Base-by-base conservation (phyloP, 257 asterid species). In the Ilex aquifolium region DNA sequence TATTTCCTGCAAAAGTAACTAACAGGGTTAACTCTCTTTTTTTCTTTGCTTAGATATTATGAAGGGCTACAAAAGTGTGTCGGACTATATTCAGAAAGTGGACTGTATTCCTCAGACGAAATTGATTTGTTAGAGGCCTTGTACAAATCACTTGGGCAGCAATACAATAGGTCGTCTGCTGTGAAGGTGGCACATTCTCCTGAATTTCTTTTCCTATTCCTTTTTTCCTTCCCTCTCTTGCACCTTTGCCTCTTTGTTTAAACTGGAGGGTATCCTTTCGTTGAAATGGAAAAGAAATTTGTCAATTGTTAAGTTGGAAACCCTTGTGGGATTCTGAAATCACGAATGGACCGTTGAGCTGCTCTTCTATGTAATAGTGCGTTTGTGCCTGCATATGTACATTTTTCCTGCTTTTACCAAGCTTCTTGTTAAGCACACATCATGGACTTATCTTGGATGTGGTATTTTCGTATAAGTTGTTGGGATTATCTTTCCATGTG, bases 51-150 rank as follows among this genome's bases (percentile, higher is more conserved):
- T 71, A 91, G 99, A 88, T 90, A 93, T 68, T 90, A 90, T 74
- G 96, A 93, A 75, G 99, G 97, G 68, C 70, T 93, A 59, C 99
- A 93, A 73, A 90, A 81, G 79, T 93, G 96, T 69, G 63, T 79
- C 82, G 86, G 90, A 57, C 88, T 93, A 64, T 68, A 71, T 74
- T 73, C 83, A 42, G 79, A 77, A 62, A 79, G 77, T 56, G 87
- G 85, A 32, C 83, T 76, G 55, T 87, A 93, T 81, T 79, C 95
- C 44, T 72, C 84, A 55, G 91, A 84, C 69, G 86, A 82, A 59
- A 74, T 84, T 71, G 81, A 74, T 72, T 86, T 70, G 61, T 73
- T 93, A 60, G 99, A 84, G 77, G 79, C 85, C 76, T 71, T 90
- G 77, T 93, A 85, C 64, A 71, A 49, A 71, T 87, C 95, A 59